phyloP scores from a whole-genome alignment of 2,329 filamentous ascomycete species.

The Raffaelea ambrosiae region DNA sequence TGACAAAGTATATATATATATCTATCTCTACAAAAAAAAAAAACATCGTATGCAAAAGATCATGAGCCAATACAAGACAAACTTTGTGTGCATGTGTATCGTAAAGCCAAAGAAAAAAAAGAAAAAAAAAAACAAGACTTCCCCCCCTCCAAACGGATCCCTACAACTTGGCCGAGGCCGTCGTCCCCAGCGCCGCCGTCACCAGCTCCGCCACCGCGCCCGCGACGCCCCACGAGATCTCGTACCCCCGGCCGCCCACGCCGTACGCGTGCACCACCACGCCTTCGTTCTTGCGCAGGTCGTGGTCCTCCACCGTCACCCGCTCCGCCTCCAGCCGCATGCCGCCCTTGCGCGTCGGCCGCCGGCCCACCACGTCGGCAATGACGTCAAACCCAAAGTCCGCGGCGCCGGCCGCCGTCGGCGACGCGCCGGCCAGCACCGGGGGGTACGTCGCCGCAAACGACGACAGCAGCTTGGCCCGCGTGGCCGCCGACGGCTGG shows the following conservation, averaged over 20 bases:
- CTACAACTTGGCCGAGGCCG: neutral
- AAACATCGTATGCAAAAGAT: too few species aligned
- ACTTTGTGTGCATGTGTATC: too few species aligned
- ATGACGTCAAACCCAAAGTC: constrained; percentile 12
- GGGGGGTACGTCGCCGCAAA: constrained; percentile 26
- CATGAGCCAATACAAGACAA: too few species aligned
- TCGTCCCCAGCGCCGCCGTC: constrained; percentile 1
- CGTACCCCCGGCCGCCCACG: constrained; percentile 51
- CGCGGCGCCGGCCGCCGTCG: neutral
- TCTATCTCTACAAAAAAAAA: too few species aligned
- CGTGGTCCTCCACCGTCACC: constrained; percentile 11
- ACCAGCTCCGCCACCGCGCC: constrained; percentile 36
- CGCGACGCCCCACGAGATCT: constrained; percentile 53
- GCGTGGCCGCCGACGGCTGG: constrained; percentile 35
- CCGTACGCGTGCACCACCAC: constrained; percentile 49
- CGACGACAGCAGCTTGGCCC: constrained; percentile 33
- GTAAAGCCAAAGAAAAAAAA: too few species aligned
- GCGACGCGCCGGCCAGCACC: constrained; percentile 16
- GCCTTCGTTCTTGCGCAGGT: neutral
- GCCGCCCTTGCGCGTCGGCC: constrained; percentile 35
- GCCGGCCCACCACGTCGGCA: constrained; percentile 34
- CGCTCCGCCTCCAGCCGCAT: constrained; percentile 46
- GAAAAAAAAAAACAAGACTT: too few species aligned
- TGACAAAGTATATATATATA: too few species aligned
- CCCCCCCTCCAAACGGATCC: too few species aligned